Conservation (phyloP, 352 stramenopile species). For the Phytophthora niederhauseri region DNA sequence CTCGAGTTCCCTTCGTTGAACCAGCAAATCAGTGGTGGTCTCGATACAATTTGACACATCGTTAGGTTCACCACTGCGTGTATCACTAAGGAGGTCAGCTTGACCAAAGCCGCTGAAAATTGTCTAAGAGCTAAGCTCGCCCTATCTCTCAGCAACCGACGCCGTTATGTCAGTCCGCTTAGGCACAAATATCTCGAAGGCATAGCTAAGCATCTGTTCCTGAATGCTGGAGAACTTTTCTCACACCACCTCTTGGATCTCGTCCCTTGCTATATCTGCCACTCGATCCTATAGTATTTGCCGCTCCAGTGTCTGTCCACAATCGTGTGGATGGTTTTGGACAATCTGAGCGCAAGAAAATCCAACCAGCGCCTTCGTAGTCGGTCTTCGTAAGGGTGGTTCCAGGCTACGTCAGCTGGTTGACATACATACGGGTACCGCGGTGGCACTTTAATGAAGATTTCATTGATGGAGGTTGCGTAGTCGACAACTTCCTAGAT, state of each 20-base stretch:
- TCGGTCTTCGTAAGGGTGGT: constrained; percentile 1
- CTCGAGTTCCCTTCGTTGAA: neutral
- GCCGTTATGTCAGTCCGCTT: constrained; percentile 9
- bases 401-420: constrained; percentile 7
- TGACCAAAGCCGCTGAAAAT: neutral
- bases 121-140: neutral
- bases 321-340: neutral
- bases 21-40: neutral
- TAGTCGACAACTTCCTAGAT: neutral
- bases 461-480: neutral
- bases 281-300: neutral
- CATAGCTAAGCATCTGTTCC: neutral
- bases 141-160: constrained; percentile 5
- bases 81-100: constrained; percentile 4
- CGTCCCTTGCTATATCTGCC: neutral
- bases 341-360: neutral
- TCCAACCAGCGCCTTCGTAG: neutral
- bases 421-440: constrained; percentile 8
- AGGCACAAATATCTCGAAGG: constrained; percentile 3
- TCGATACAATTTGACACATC: neutral
- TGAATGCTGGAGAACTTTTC: neutral
- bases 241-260: constrained; percentile 2
- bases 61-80: neutral
- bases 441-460: constrained; percentile 10
- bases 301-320: neutral